Evolutionary conservation across 1,284 basidiomycete species (phyloP), one percentile per base, ranked within the genome.

Genomic region (Microbotryum silenes-acaulis): DNA sequence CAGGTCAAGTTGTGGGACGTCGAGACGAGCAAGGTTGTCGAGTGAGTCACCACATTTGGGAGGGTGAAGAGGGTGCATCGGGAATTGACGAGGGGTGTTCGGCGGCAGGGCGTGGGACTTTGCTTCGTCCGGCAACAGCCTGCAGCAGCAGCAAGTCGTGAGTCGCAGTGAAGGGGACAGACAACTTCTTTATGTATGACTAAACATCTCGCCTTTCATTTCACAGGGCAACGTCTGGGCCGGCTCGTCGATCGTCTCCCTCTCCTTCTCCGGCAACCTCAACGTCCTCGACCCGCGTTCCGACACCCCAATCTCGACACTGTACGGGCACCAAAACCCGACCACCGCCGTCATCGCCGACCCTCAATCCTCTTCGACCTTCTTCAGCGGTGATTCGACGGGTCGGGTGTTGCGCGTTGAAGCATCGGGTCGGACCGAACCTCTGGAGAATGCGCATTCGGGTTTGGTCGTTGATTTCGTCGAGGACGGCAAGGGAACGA

Each of bases 1-100:
- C 86, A 86, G 1, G 89, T 93, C 51, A 89, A 89, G 71, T 77
- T 94, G 6, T 97, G 91, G 91, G 89, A 94, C 68, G 83, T 86
- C 0, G 83, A 86, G 71, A 81, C 83, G 0, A 79, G 80, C 60
- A 86, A 89, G 73, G 80, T 82, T 4, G 77, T 82, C 10, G 82
- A 81, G 31, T 83, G 25, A 31, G 46, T 47, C 27, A 27, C 27
- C 27, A 27, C n/a, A 27, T 10, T 47, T 14, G 2, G 16, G 2
- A 14, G 4, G 4, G 33, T 29, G 37, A 86, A 89, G 73, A 80
- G 82, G 82, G 4, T 77, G 82, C 10, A 82, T 47, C 14, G 8
- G 14, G 2, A 6, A 4, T 1, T 21, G 45, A 49, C n/a, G 6
- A 21, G 23, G 18, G 44, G 33, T 48, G 56, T 25, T 33, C 20